Conservation (phyloP, 768 basidiomycete species). For the Boletales sp. region DNA sequence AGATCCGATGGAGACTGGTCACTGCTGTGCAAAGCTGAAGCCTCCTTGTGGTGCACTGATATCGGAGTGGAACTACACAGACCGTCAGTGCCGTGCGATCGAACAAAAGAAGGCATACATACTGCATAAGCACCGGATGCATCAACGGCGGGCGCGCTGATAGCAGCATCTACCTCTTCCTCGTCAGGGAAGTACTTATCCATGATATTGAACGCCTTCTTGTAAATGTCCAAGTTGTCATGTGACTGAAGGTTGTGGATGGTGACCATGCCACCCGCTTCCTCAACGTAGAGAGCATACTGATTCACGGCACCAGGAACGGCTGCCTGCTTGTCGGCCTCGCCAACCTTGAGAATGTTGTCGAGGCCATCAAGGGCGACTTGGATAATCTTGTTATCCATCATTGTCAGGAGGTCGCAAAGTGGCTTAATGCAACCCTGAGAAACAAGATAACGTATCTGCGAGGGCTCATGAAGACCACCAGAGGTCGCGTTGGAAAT, state of each 20-base stretch:
- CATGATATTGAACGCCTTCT: conserved; percentile 99
- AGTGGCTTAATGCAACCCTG: conserved; percentile 99
- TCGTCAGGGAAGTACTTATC: conserved; percentile 99
- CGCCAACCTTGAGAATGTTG: conserved; percentile 97
- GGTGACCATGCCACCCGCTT: conserved; percentile 97
- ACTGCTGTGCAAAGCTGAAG: conserved; percentile 86
- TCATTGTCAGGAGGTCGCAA: conserved; percentile 93
- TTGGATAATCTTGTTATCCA: conserved; percentile 99
- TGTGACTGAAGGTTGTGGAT: conserved; percentile 99
- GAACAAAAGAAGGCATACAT: conserved; percentile 26
- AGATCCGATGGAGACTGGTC: conserved; percentile 11
- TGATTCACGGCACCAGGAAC: conserved; percentile 86
- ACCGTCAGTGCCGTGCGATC: conserved; percentile 3
- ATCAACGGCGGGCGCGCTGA: conserved; percentile 73
- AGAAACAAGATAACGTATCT: conserved; percentile 95
- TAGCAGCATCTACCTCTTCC: conserved; percentile 85
- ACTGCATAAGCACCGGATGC: conserved; percentile 73
- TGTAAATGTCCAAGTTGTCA: conserved; percentile 99
- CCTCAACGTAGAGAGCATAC: conserved; percentile 93
- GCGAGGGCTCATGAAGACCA: conserved; percentile 91
- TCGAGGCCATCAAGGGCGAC: conserved; percentile 97
- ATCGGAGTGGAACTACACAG: conserved; percentile 72
- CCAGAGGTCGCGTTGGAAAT: conserved; percentile 99
- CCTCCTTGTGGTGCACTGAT: conserved; percentile 90
- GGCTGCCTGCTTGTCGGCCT: conserved; percentile 82